These are phyloP conservation scores for Rhododendron henanense DNA, from an alignment of 148 eudicot genomes.

Conservation along the genomic window DNA sequence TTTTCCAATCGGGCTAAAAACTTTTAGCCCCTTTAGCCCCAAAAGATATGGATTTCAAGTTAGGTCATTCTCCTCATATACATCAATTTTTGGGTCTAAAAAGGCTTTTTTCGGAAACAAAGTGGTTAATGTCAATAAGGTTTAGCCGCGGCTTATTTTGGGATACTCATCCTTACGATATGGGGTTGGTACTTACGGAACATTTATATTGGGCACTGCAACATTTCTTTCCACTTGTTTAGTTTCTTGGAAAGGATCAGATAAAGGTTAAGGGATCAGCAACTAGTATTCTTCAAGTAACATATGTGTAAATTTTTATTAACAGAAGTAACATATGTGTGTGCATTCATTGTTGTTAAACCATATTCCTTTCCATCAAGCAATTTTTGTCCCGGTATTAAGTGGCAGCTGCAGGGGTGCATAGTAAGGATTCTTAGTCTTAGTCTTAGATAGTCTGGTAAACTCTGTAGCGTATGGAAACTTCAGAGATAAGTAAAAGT, in stretches of 20 bases:
- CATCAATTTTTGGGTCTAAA: background rate
- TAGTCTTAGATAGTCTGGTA: background rate
- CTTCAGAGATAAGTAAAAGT: background rate
- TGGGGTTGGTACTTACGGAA: background rate
- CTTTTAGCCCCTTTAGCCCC: background rate
- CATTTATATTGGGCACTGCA: background rate
- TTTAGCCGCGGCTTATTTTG: background rate
- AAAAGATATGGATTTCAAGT: background rate
- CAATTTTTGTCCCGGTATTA: background rate
- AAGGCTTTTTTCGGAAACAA: background rate
- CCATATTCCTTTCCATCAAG: background rate
- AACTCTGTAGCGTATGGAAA: background rate
- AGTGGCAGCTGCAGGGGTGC: background rate
- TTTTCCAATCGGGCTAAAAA: background rate
- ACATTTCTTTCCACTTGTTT: background rate
- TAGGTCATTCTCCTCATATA: background rate
- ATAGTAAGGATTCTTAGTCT: background rate
- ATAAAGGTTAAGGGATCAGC: background rate
- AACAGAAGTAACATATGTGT: background rate
- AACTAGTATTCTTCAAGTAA: background rate
- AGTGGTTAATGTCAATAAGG: background rate
- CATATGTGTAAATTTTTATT: background rate
- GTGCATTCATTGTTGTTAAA: background rate
- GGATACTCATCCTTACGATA: background rate
- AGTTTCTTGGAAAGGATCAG: background rate